Conservation (phyloP, 345 rosid species). For the Citrus australasica region DNA sequence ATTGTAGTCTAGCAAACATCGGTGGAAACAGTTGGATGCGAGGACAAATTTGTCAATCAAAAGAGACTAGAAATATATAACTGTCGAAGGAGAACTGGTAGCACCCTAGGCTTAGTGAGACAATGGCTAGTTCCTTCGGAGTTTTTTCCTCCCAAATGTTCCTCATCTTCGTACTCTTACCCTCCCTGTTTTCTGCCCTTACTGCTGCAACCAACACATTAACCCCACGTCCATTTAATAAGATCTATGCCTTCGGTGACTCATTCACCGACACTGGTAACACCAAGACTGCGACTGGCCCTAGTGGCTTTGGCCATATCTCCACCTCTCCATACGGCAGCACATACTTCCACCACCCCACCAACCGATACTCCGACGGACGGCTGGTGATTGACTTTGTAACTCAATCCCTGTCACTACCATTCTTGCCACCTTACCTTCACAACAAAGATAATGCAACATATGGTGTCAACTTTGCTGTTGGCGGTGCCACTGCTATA, state of each 20-base stretch:
- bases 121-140: slow-evolving; percentile 10
- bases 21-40: background rate
- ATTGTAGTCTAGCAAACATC: background rate
- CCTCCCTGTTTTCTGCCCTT: slow-evolving; percentile 6
- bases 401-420: slow-evolving; percentile 57
- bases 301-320: slow-evolving; percentile 73
- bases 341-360: slow-evolving; percentile 78
- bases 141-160: background rate
- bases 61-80: background rate
- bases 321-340: slow-evolving; percentile 73
- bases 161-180: slow-evolving; percentile 19
- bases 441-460: slow-evolving; percentile 18
- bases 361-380: slow-evolving; percentile 91
- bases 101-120: no score
- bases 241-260: slow-evolving; percentile 86
- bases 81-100: background rate
- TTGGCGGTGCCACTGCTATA: slow-evolving; percentile 84
- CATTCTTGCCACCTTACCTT: slow-evolving; percentile 76
- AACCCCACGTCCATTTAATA: slow-evolving; percentile 48
- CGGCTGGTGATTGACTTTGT: slow-evolving; percentile 84
- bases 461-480: slow-evolving; percentile 84
- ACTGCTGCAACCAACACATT: slow-evolving; percentile 1
- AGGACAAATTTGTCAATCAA: background rate
- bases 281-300: slow-evolving; percentile 62
- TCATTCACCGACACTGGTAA: slow-evolving; percentile 97